Conservation (phyloP, 1,139 yeast genomes). For the Meyerozyma sp. region DNA sequence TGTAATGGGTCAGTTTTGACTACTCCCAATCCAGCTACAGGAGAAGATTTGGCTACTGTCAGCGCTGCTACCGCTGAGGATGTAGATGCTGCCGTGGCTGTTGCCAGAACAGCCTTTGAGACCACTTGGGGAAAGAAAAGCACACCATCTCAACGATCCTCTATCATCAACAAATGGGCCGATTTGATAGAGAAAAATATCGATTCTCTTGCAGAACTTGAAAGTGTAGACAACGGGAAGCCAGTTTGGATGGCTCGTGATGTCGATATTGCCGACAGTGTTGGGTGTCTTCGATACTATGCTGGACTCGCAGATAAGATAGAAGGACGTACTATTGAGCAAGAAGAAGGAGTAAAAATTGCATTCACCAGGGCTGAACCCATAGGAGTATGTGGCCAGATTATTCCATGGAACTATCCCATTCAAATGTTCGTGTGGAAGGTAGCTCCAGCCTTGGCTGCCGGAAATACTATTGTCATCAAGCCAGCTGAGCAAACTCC, state of each 20-base stretch:
- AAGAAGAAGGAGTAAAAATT: slow-evolving; percentile 1
- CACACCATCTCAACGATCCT: slow-evolving; percentile 6
- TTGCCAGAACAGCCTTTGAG: slow-evolving; percentile 11
- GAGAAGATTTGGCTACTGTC: slow-evolving; percentile 13
- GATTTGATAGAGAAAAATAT: slow-evolving; percentile 14
- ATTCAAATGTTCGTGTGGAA: slow-evolving; percentile 91
- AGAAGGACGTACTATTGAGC: slow-evolving; percentile 1
- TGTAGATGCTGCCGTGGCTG: slow-evolving; percentile 13
- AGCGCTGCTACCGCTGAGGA: slow-evolving; percentile 13
- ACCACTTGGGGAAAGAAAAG: not conserved
- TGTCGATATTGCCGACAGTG: slow-evolving; percentile 1
- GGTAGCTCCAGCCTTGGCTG: slow-evolving; percentile 86
- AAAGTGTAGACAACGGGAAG: slow-evolving; percentile 16
- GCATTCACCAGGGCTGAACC: slow-evolving; percentile 37
- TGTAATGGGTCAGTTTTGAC: slow-evolving; percentile 10
- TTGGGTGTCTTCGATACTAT: slow-evolving; percentile 2
- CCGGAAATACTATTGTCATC: slow-evolving; percentile 86
- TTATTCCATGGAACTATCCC: slow-evolving; percentile 97
- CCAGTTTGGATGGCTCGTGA: slow-evolving; percentile 2
- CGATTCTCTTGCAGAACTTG: slow-evolving; percentile 14
- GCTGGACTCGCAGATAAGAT: slow-evolving; percentile 2
- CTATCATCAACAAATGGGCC: slow-evolving; percentile 11
- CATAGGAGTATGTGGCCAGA: slow-evolving; percentile 83
- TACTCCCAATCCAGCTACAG: slow-evolving; percentile 15
- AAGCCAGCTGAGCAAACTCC: slow-evolving; percentile 94